Base-by-base conservation (phyloP, 306 rosid species). In the Hippophae rhamnoides region DNA sequence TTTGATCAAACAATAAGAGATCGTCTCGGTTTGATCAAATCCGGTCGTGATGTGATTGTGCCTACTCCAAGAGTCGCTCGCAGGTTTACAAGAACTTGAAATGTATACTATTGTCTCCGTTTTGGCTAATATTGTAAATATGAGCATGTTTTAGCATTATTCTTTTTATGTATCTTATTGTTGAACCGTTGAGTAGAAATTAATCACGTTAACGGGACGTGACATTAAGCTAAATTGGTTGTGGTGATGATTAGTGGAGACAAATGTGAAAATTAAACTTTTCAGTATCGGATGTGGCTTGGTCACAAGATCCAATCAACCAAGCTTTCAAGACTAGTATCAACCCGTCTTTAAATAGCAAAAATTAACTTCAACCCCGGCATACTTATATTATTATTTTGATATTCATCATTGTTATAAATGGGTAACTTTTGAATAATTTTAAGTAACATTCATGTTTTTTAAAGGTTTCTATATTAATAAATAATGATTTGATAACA, bases 1-100 rank as follows among this genome's bases (percentile, higher is more conserved):
- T 92, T 87, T 31, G 96, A 88, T 60, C 59, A 53, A 46, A 81
- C 87, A 46, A 86, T 90, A 47, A 84, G 81, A 70, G 90, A 86
- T 59, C 90, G 90, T 48, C 85, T 75, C 12, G 65, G 52, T 25
- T 13, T 79, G 70, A 40, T 87, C 3, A 65, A 83, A 54, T 71
- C 82, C 10, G 63, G 74, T 3, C 93, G 82, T 10, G 96, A 82
- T 52, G 59, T 44, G 13, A 41, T 44, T 8, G 81, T 27, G 5
- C 82, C 78, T 27, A 92, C 98, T 0, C 98, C 98, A 5, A 74
- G 96, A 71, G 78, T 75, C 67, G 75, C 3, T 71, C 23, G 66
- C 57, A 70, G 71, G 40, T 69, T 42, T 45, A 41, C 69, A 23
- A 66, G 68, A 27, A 56, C 66, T 40, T 72, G 71, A 49, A n/a